Conservation (phyloP, 2,329 filamentous ascomycete species). For the Stagonosporopsis vannaccii region DNA sequence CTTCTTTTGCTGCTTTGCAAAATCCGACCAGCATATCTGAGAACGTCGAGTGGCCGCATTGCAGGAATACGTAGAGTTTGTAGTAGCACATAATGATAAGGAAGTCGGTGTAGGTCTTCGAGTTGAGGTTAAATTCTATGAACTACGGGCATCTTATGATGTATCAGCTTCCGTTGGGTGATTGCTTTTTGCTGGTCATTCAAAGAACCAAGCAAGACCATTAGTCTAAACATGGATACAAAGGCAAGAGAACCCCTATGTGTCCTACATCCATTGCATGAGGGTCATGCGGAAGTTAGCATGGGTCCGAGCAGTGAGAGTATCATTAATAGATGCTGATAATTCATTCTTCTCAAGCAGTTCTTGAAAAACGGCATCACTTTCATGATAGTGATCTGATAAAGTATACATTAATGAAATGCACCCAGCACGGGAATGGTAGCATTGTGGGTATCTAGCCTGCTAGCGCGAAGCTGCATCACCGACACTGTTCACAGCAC, state of each 20-base stretch:
- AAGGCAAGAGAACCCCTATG: not conserved
- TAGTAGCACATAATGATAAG: constrained; percentile 52
- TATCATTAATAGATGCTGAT: not conserved
- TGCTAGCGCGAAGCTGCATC: constrained; percentile 15
- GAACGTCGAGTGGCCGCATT: constrained; percentile 52
- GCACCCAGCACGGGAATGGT: not conserved
- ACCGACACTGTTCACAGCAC: constrained; percentile 20
- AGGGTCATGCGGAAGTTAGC: constrained; percentile 4
- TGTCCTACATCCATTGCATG: not conserved
- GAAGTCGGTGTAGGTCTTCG: not conserved
- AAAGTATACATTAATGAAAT: not conserved
- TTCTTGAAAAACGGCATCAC: not conserved
- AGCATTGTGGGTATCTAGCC: too few species aligned
- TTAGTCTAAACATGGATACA: not conserved
- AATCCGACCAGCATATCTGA: constrained; percentile 43
- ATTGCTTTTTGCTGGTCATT: not conserved
- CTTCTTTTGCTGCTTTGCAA: constrained; percentile 35
- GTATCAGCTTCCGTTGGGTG: not conserved
- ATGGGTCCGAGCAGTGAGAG: constrained; percentile 1
- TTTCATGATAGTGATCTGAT: not conserved
- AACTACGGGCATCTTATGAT: not conserved
- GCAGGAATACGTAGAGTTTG: constrained; percentile 51
- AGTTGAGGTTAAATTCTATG: not conserved
- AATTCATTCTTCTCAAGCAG: not conserved
- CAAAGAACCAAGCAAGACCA: not conserved